Conservation (phyloP, 257 asterid species). For the Nicotiana noctiflora region DNA sequence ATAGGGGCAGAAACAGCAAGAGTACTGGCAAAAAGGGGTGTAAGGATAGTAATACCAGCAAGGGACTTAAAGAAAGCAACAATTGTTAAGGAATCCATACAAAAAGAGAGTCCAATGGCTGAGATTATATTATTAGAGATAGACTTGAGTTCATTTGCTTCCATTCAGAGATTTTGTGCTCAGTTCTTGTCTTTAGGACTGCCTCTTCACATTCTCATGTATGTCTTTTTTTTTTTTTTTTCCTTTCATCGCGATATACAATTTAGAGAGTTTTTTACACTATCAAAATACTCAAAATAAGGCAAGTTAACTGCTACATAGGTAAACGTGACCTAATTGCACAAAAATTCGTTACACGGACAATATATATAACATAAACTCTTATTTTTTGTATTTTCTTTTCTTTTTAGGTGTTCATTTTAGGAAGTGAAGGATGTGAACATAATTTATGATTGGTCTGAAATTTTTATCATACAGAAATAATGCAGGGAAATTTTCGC, state of each 20-base stretch:
- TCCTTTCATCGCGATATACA: neutral
- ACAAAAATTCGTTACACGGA: too few relatives aligned
- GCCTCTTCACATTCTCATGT: slow-evolving; percentile 92
- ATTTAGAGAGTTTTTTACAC: too few relatives aligned
- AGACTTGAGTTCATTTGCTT: slow-evolving; percentile 78
- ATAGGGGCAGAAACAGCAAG: slow-evolving; percentile 91
- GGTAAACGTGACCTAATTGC: too few relatives aligned
- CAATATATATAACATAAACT: too few relatives aligned
- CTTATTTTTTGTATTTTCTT: neutral
- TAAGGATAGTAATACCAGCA: slow-evolving; percentile 68
- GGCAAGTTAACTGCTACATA: too few relatives aligned
- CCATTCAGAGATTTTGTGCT: slow-evolving; percentile 71
- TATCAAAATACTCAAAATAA: too few relatives aligned
- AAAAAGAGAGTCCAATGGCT: slow-evolving; percentile 48
- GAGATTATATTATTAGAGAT: slow-evolving; percentile 59
- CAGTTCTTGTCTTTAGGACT: slow-evolving; percentile 64
- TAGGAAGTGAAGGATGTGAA: neutral
- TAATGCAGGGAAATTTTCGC: slow-evolving; percentile 95
- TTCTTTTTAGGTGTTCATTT: neutral
- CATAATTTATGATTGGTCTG: neutral
- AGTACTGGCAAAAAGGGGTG: slow-evolving; percentile 77
- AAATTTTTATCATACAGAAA: slow-evolving; percentile 47
- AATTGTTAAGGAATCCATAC: slow-evolving; percentile 48
- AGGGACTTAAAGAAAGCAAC: slow-evolving; percentile 64
- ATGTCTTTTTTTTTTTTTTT: slow-evolving; percentile 18